A percentile compares a stretch with the other conserved stretches of the same genome.
phyloP scores from a whole-genome alignment of 2,329 filamentous ascomycete genomes.

The Colletotrichum nymphaeae region DNA sequence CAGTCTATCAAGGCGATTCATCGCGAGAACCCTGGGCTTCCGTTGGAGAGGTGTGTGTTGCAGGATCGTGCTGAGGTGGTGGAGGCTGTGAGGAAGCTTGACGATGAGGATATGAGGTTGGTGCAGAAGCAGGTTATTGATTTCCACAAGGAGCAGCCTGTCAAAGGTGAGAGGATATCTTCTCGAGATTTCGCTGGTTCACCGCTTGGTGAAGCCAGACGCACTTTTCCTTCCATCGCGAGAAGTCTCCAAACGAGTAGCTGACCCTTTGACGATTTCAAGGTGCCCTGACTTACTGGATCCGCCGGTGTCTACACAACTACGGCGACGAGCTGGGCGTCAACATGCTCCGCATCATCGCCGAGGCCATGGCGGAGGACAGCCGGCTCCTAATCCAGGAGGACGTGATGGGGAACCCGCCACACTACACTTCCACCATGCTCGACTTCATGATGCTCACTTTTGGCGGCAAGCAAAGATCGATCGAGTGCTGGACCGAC shows the following conservation, averaged over 20 bases:
- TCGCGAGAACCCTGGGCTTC: slow-evolving; percentile 41
- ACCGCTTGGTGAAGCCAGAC: not conserved
- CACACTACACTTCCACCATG: slow-evolving; percentile 39
- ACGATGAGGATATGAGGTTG: slow-evolving; percentile 36
- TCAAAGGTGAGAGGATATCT: slow-evolving; percentile 27
- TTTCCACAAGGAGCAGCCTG: slow-evolving; percentile 43
- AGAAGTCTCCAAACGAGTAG: not conserved
- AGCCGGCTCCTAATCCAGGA: slow-evolving; percentile 49
- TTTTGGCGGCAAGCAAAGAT: slow-evolving; percentile 48
- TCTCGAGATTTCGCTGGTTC: not conserved
- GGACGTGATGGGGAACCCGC: slow-evolving; percentile 43
- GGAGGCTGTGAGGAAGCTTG: slow-evolving; percentile 37
- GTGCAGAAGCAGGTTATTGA: slow-evolving; percentile 39
- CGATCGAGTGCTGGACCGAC: slow-evolving; percentile 40
- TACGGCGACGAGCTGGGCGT: slow-evolving; percentile 47
- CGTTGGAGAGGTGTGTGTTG: slow-evolving; percentile 43
- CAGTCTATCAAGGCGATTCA: slow-evolving; percentile 41
- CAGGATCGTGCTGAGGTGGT: slow-evolving; percentile 47
- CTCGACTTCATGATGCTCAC: slow-evolving; percentile 47
- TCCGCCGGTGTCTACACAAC: slow-evolving; percentile 51
- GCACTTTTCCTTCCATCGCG: not conserved
- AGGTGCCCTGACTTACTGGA: slow-evolving; percentile 51
- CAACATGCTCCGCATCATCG: slow-evolving; percentile 45
- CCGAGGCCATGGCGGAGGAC: slow-evolving; percentile 45
- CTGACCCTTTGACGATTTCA: not conserved